Conservation (phyloP, 164 flowering plant species). For the Vitis cinerea region DNA sequence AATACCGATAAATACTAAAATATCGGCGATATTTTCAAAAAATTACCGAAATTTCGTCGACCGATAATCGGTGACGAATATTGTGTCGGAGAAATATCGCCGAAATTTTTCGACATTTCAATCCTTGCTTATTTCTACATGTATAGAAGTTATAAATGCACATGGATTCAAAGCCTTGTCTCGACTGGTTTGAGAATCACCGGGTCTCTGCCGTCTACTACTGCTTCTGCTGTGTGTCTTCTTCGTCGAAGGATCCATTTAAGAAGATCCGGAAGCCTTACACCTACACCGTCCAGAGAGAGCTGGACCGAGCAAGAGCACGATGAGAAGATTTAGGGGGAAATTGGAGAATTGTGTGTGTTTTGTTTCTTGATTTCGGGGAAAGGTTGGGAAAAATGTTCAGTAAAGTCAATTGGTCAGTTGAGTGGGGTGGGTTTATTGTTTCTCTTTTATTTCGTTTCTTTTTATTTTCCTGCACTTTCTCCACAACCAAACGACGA, state of each 20-base stretch:
- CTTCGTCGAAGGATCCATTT: conserved; percentile 26
- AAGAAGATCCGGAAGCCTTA: conserved; percentile 68
- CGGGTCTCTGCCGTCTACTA: conserved; percentile 10
- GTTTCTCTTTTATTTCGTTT: neutral
- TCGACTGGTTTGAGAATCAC: no score
- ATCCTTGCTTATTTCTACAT: no score
- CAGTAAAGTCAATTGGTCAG: no score
- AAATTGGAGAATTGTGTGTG: neutral
- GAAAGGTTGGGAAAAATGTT: neutral
- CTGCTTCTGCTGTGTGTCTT: neutral
- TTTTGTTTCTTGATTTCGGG: neutral
- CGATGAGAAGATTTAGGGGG: conserved; percentile 16
- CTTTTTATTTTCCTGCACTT: neutral
- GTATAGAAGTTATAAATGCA: no score
- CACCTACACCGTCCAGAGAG: conserved; percentile 62
- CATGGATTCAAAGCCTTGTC: no score
- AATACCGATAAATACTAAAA: no score
- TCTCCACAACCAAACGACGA: neutral
- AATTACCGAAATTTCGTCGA: no score
- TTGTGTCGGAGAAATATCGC: no score
- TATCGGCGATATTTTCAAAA: no score
- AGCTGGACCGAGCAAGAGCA: conserved; percentile 71
- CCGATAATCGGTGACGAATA: no score
- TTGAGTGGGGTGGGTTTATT: neutral
- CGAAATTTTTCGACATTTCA: no score